Base-by-base conservation (phyloP, 495 filamentous ascomycete genomes). In the Aspergillus bertholletiae region DNA sequence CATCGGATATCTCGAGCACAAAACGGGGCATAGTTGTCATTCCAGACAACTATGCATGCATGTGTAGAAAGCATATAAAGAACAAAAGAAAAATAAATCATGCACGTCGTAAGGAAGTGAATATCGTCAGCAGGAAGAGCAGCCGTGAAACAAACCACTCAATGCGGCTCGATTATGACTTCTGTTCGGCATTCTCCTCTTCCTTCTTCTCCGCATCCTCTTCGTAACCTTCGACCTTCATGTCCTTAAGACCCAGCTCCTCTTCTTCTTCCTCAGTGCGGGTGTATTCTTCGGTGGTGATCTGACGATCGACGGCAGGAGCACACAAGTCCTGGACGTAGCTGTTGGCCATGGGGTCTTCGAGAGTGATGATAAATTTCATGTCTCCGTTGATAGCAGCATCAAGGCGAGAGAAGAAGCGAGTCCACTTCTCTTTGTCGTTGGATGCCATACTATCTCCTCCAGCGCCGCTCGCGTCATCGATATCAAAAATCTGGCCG, bases 211-310 rank as follows among this genome's bases (percentile, higher is more conserved):
- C 61, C 1, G 40, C 57, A 60, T 81, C 82, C 41, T 82, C 75
- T 64, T 87, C 90, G 72, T 97, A 97, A 0, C 83, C 85, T 65
- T 96, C 90, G 0, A 85, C 87, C 78, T 92, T 95, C 85, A 98
- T 97, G 63, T 97, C 93, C 37, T 70, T 82, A 58, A 97, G 73
- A 0, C 94, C 94, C 20, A 98, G 74, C 30, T 96, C 87, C 59
- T 97, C 95, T 67, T 94, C 86, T 67, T 97, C 95, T 69, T 96
- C 86, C 0, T 85, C 84, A 1, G 92, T 95, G 55, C 94, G 80
- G 44, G 87, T 84, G 65, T 97, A 97, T 32, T 96, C 92, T 68
- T 90, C 91, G 3, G 81, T 79, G 18, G 75, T 82, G 61, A 98
- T 82, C 75, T 96, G 87, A 11, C 84, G 82, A 62, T 98, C 94